Evolutionary conservation across 2,329 filamentous ascomycete species (phyloP).

Genomic region (Colletotrichum lini): DNA sequence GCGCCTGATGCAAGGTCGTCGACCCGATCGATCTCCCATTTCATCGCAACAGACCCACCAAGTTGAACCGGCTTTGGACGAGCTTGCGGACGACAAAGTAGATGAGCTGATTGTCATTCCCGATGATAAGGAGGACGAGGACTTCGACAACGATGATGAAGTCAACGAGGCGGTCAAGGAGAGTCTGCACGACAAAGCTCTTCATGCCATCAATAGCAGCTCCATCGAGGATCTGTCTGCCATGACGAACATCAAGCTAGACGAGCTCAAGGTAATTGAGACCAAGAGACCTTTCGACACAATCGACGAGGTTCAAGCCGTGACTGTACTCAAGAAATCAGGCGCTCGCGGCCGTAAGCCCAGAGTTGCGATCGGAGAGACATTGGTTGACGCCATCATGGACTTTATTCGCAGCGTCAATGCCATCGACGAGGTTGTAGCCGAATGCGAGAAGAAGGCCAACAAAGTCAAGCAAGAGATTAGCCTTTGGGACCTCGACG

Average conservation of each 20-base stretch:
- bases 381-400: conserved; percentile 67
- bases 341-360: conserved; percentile 59
- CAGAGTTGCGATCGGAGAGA: conserved; percentile 65
- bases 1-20: conserved; percentile 56
- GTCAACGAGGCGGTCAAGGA: conserved; percentile 41
- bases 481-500: conserved; percentile 64
- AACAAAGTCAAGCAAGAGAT: conserved; percentile 65
- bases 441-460: conserved; percentile 80
- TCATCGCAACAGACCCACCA: conserved; percentile 47
- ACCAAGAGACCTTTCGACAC: conserved; percentile 80
- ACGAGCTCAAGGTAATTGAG: conserved; percentile 78
- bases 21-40: conserved; percentile 43
- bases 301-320: conserved; percentile 75
- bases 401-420: conserved; percentile 86
- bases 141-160: conserved; percentile 51
- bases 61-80: conserved; percentile 42
- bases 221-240: conserved; percentile 83
- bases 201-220: conserved; percentile 88
- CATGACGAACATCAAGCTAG: conserved; percentile 81
- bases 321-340: conserved; percentile 68
- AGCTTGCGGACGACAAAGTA: conserved; percentile 50
- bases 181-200: conserved; percentile 64
- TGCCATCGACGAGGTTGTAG: conserved; percentile 86
- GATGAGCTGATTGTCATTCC: conserved; percentile 47
- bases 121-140: conserved; percentile 59